phyloP scores from a whole-genome alignment of 1,284 basidiomycete species.

The Ustilago tritici region DNA sequence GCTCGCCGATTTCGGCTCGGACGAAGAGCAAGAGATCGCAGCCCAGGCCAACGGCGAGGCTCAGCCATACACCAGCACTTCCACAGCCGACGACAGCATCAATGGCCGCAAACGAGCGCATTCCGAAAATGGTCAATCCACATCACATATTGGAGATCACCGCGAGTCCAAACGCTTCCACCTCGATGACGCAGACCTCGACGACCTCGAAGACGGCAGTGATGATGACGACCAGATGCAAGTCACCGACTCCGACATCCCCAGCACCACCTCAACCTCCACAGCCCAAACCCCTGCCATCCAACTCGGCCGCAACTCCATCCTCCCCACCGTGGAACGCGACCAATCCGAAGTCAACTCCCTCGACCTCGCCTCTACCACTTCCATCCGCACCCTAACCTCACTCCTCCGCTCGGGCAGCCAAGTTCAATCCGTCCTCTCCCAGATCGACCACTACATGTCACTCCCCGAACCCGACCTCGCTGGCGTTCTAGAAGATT shows the following conservation, averaged over 20 bases:
- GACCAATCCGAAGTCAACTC: constrained; percentile 90
- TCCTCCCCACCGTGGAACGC: constrained; percentile 90
- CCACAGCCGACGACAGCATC: constrained; percentile 57
- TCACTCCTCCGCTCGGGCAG: constrained; percentile 84
- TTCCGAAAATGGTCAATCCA: constrained; percentile 72
- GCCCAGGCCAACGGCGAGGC: constrained; percentile 62
- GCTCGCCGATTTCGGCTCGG: constrained; percentile 79
- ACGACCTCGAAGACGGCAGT: constrained; percentile 48
- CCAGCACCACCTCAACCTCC: constrained; percentile 21
- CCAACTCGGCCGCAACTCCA: constrained; percentile 82
- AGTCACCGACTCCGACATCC: constrained; percentile 13
- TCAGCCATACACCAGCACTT: constrained; percentile 39
- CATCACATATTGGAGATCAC: constrained; percentile 58
- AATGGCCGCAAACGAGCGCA: constrained; percentile 70
- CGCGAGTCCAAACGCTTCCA: constrained; percentile 35
- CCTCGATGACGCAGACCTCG: constrained; percentile 60
- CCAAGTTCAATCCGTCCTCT: constrained; percentile 84
- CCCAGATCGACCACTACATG: constrained; percentile 83
- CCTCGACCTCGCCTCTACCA: constrained; percentile 87
- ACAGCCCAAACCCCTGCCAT: constrained; percentile 7
- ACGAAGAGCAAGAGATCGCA: constrained; percentile 72
- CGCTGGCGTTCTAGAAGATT: constrained; percentile 82
- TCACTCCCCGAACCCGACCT: constrained; percentile 81
- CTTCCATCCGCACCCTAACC: constrained; percentile 86
- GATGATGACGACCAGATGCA: constrained; percentile 40